Evolutionary conservation across 2,329 filamentous ascomycete species (phyloP).

Genomic region (Alternaria ethzedia): DNA sequence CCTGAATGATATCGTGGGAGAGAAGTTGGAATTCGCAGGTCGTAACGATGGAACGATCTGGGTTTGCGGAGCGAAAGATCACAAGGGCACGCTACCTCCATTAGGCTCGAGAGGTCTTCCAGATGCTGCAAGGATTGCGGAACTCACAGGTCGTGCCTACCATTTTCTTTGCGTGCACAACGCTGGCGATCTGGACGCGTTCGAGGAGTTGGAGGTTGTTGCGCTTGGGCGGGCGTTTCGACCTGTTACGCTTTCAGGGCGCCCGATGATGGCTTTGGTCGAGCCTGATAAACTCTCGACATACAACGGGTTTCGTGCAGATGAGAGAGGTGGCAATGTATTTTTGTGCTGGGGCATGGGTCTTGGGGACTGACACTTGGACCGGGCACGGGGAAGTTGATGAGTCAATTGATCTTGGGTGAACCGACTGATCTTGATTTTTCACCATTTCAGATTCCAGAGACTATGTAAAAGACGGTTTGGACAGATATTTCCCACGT

Average conservation of each 20-base stretch:
- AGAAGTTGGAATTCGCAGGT: not conserved
- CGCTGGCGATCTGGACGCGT: not conserved
- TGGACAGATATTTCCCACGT: rapidly evolving
- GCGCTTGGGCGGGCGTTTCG: not conserved
- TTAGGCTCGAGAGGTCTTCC: not conserved
- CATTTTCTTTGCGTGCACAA: not conserved
- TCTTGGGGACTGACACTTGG: not conserved
- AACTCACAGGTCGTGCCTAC: not conserved
- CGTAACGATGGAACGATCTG: not conserved
- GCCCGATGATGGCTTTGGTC: not conserved
- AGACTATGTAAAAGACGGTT: not conserved
- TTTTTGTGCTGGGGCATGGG: not conserved
- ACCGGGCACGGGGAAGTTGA: not conserved
- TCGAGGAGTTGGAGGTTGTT: not conserved
- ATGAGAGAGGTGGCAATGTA: not conserved
- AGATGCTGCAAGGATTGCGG: not conserved
- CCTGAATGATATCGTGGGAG: not conserved
- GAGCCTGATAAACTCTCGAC: not conserved
- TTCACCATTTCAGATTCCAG: not conserved
- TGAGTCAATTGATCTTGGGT: not conserved
- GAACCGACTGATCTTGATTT: not conserved
- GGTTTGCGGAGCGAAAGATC: not conserved
- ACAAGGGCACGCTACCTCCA: not conserved
- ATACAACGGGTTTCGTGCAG: not conserved
- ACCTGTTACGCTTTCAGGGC: not conserved